Base-by-base conservation (phyloP, 148 eudicot genomes). In the Camellia japonica region DNA sequence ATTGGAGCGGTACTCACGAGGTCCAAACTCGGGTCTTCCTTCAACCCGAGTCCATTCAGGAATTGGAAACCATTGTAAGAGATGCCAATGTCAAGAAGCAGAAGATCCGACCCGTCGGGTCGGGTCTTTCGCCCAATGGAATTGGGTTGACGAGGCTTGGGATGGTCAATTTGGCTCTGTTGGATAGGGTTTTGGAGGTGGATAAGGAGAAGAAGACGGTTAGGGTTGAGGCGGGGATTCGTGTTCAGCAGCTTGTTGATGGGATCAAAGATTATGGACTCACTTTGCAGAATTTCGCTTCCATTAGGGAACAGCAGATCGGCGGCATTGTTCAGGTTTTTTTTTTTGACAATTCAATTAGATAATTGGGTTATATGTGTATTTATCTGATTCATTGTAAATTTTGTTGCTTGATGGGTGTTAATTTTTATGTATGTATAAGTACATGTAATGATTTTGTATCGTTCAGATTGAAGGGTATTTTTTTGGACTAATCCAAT, bases 201-300 rank as follows among this genome's bases (percentile, higher is more conserved):
- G 94, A 95, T 83, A 80, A 83, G 87, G 88, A 83, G 86, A 93
- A 82, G 80, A 93, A 92, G 87, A 87, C 51, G 69, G 99, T 95
- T 38, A 77, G 90, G 74, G 97, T 93, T n/a, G 81, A 93, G 73
- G 97, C 97, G 7, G 99, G 99, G 61, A 84, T 89, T 60, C 76
- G 99, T 84, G 99, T 95, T 81, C 97, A 93, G 88, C 84, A 91
- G 87, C 90, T 95, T 62, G 99, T 95, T 75, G 99, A 95, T 88
- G 91, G 88, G 84, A 80, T 95, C 55, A 93, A 93, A 68, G 94
- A 91, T 23, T 78, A 77, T 87, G 99, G 98, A 30, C 82, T 93
- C 70, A 95, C 97, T 71, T 77, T 95, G 88, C 97, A 95, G 92
- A 95, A 95, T 84, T 95, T 93, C 69, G 98, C 97, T 30, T 93